Base-by-base conservation (phyloP, 108 stramenopile species). In the Cyclotella sp. region DNA sequence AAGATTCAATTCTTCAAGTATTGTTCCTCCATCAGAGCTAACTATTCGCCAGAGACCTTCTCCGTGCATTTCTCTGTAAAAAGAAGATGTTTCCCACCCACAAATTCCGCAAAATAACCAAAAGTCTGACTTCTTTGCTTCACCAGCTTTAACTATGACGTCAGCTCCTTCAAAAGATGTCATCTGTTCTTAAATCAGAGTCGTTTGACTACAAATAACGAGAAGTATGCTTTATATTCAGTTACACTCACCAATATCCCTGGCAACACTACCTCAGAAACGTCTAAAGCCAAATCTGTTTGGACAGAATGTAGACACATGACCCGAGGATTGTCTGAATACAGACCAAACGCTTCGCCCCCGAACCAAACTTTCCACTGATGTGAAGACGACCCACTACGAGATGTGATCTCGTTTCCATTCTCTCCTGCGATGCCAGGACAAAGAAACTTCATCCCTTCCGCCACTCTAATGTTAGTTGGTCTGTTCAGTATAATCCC, bases 401-500 rank as follows among this genome's bases (percentile, higher is more conserved):
- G 34, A 15, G 41, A 18, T 13, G 21, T 49, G 9, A 72, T 42
- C 41, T 81, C 86, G 44, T 81, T 52, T 9, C 80, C 84, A 61
- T 63, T 46, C 0, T 51, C 34, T 44, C 76, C 62, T 30, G 71
- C 77, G 10, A 29, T 59, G 11, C 66, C 70, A 49, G 62, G 78
- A n/a, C 58, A 79, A 0, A 78, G 51, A 63, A 80, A 70, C 29
- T 76, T 66, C 79, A 87, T 79, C 5, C 85, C 86, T 58, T 87
- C 75, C 60, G 72, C 62, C 29, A 75, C 46, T 47, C 66, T 21
- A 81, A 72, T 75, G 71, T 72, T 70, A 15, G 90, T 92, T 14
- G 93, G 93, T 49, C 93, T 77, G 78, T 93, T 93, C 24, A 93
- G 44, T 59, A 93, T 83, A 42, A 93, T 87, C 12, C 90, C 93